Conservation (phyloP, 2,329 filamentous ascomycete species). For the Aureobasidium sp. region DNA sequence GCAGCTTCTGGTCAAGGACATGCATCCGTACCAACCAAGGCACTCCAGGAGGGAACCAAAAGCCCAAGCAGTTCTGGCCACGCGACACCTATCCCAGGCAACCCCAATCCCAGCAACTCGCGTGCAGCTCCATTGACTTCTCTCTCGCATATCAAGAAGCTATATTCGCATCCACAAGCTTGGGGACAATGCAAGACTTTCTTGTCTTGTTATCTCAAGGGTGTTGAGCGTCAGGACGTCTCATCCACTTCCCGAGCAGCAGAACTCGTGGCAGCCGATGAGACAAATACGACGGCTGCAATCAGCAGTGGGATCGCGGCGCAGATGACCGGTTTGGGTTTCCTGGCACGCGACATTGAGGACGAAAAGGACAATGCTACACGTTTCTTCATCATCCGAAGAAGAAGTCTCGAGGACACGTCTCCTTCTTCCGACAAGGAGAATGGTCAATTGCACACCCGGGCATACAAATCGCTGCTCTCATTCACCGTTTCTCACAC, state of each 20-base stretch:
- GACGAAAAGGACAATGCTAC: constrained; percentile 71
- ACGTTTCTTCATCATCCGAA: constrained; percentile 61
- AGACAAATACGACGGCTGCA: constrained; percentile 56
- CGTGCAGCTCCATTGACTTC: constrained; percentile 40
- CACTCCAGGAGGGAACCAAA: constrained; percentile 15
- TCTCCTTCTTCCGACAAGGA: background rate
- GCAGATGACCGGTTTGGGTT: constrained; percentile 55
- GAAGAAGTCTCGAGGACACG: constrained; percentile 13
- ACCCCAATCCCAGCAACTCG: constrained; percentile 6
- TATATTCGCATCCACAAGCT: constrained; percentile 93
- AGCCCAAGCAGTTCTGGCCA: constrained; percentile 34
- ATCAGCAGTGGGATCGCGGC: constrained; percentile 72
- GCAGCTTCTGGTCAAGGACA: constrained; percentile 2
- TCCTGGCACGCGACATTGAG: constrained; percentile 63
- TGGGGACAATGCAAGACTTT: constrained; percentile 85
- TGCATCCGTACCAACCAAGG: background rate
- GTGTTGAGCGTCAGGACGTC: constrained; percentile 72
- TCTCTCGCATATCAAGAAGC: constrained; percentile 57
- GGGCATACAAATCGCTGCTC: constrained; percentile 61
- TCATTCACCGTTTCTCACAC: constrained; percentile 76
- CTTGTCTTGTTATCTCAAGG: constrained; percentile 59
- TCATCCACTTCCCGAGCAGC: constrained; percentile 81
- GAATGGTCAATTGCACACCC: background rate
- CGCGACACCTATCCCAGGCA: constrained; percentile 41
- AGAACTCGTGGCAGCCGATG: constrained; percentile 56